Conservation (phyloP, 2,329 filamentous ascomycete genomes). For the Helotiales sp. region DNA sequence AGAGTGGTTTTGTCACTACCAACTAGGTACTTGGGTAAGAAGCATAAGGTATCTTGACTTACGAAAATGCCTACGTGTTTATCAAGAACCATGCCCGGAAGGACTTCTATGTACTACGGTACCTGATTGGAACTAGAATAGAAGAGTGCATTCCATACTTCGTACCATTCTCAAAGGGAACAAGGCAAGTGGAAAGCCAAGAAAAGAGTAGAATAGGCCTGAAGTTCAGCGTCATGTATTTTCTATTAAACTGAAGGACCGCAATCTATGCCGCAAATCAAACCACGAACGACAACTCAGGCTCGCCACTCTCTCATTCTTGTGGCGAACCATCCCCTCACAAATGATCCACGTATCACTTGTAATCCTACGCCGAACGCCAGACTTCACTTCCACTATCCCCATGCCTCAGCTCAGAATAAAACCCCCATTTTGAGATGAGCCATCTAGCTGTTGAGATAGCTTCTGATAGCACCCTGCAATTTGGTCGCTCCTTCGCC, state of each 20-base stretch:
- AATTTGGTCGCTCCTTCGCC: conserved; percentile 85
- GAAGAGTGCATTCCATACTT: no score
- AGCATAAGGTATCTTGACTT: no score
- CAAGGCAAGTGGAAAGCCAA: no score
- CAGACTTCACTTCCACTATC: conserved; percentile 13
- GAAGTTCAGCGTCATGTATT: background rate
- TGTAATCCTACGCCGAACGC: conserved; percentile 21
- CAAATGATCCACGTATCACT: background rate
- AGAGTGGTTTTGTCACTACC: no score
- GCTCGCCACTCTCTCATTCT: background rate
- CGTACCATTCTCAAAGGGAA: no score
- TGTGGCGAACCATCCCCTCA: background rate
- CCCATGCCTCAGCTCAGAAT: conserved; percentile 6
- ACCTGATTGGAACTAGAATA: no score
- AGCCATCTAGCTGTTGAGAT: conserved; percentile 59
- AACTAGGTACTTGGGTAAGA: no score
- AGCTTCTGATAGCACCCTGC: conserved; percentile 74
- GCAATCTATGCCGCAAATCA: conserved; percentile 34
- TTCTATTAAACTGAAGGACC: conserved; percentile 16
- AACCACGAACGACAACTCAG: conserved; percentile 7
- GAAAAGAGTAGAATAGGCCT: no score
- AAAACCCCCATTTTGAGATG: background rate
- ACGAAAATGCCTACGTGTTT: no score
- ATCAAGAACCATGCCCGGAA: no score
- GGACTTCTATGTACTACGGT: no score